phyloP scores from a whole-genome alignment of 345 rosid genomes.

The Syzygium aromaticum region DNA sequence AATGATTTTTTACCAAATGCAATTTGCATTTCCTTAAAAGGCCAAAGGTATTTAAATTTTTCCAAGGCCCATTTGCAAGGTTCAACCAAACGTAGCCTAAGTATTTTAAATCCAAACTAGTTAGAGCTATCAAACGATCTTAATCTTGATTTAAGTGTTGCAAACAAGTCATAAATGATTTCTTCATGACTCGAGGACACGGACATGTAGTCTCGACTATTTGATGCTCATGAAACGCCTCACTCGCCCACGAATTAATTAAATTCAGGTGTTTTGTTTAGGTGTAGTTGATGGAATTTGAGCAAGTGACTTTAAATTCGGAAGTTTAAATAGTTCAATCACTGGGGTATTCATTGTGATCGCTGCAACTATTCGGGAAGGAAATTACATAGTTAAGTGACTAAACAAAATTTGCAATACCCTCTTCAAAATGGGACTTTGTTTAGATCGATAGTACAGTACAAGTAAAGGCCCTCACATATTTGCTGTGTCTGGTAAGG shows the following conservation, averaged over 20 bases:
- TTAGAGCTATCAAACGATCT: neutral
- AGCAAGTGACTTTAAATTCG: neutral
- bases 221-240: neutral
- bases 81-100: too few species aligned
- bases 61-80: too few species aligned
- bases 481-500: too few species aligned
- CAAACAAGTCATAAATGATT: neutral
- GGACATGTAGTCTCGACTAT: neutral
- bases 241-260: neutral
- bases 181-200: neutral
- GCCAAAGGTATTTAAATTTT: too few species aligned
- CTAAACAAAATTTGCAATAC: neutral
- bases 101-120: neutral
- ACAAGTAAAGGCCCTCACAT: too few species aligned
- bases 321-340: accelerated
- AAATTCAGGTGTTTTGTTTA: neutral
- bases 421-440: too few species aligned
- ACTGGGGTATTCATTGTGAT: neutral
- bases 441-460: too few species aligned
- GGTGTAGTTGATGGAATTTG: neutral
- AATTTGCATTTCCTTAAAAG: too few species aligned
- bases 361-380: neutral
- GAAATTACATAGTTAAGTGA: neutral
- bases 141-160: neutral
- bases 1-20: too few species aligned